Percentiles rank a stretch among this genome's conserved stretches.
phyloP scores from a whole-genome alignment of 176 grass and related monocot species.

The Musa troglodytarum region DNA sequence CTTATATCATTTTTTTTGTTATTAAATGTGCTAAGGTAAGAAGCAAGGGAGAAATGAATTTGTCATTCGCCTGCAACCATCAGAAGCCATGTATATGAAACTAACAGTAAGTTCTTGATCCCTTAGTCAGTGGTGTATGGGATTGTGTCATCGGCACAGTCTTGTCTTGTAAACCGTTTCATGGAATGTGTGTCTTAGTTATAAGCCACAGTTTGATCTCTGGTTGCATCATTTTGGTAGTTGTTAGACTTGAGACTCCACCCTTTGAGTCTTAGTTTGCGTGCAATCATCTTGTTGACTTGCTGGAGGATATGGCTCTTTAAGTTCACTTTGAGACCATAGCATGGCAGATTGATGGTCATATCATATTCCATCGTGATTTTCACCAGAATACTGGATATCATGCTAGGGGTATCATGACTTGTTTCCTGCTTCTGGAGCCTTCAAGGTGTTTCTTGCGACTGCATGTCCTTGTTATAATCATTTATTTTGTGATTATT shows the following conservation, averaged over 20 bases:
- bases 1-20: slow-evolving; percentile 19
- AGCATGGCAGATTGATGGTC: background rate
- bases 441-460: slow-evolving; percentile 10
- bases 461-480: background rate
- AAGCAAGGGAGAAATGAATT: slow-evolving; percentile 99
- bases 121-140: background rate
- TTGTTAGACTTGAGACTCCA: no score
- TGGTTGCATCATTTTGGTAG: no score
- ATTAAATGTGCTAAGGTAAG: slow-evolving; percentile 51
- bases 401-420: no score
- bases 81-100: slow-evolving; percentile 99
- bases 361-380: background rate
- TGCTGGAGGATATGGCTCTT: no score
- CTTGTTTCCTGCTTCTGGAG: background rate
- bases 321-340: no score
- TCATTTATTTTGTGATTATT: background rate
- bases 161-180: background rate
- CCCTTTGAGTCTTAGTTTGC: no score
- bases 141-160: background rate
- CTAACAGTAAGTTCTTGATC: slow-evolving; percentile 65
- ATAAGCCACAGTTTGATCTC: no score
- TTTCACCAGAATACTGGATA: no score
- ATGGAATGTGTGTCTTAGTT: background rate
- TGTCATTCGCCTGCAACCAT: slow-evolving; percentile 93
- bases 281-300: no score